Base-by-base conservation (phyloP, 805 yeast genomes). In the Zygoascus ofunaensis region DNA sequence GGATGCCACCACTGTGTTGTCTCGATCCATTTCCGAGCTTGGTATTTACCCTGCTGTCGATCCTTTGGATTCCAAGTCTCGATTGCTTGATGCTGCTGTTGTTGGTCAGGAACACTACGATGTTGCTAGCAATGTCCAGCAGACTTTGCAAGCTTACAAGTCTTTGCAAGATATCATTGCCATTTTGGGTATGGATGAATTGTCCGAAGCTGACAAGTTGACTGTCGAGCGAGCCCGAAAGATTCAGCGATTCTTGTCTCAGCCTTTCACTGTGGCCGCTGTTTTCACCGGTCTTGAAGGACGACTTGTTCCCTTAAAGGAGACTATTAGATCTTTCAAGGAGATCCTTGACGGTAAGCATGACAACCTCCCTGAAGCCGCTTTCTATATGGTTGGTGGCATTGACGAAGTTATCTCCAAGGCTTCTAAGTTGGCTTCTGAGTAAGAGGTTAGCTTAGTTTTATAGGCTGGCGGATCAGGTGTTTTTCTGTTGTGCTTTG, bases 11-110 rank as follows among this genome's bases (percentile, higher is more conserved):
- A 90, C 98, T 66, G 98, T 92, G 73, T 85, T 92, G 80, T 89
- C 97, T 63, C 87, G 98, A 81, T 89, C 95, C 80, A 92, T 92
- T 69, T 92, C 98, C 52, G 98, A 92, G 79, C 80, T 92, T 73
- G 97, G 97, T 89, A 92, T 92, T 72, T 92, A 92, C 87, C 98
- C 98, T 70, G 98, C 98, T 68, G 98, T 92, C 79, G 98, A 92
- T 76, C 98, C 98, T 67, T 84, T 92, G 72, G 98, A 90, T 77
- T 92, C 98, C 68, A 90, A 84, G 76, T 92, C 97, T 52, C 87
- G 98, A 82, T 83, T 92, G 70, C 82, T 92, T 69, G 98, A 92
- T 71, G 95, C 82, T 65, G 65, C 95, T 55, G 92, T 92, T 66
- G 96, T 92, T 62, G 98, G 98, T 73, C 84, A 87, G 74, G 98